Percentiles rank a stretch among this genome's conserved stretches.
These are phyloP conservation scores for Volvox africanus DNA, from an alignment of 139 green algal genomes.

Conservation along the genomic window DNA sequence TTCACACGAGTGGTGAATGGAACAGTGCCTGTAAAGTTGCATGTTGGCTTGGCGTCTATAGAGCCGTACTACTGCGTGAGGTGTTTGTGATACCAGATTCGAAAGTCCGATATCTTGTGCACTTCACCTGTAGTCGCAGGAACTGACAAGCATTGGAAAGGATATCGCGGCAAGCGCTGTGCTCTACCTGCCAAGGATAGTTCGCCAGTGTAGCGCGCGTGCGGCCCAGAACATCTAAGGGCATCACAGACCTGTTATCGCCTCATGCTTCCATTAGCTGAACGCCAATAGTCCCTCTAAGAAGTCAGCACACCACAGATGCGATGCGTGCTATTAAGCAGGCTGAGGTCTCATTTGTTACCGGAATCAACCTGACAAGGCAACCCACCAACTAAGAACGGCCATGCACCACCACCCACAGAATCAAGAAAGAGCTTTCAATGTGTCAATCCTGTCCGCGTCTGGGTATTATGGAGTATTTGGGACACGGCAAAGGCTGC, in stretches of 20 bases:
- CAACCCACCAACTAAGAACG: slow-evolving; percentile 66
- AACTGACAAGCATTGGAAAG: too few species aligned
- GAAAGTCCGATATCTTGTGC: too few species aligned
- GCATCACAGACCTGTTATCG: slow-evolving; percentile 99
- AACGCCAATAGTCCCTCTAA: slow-evolving; percentile 91
- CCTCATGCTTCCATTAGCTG: slow-evolving; percentile 97
- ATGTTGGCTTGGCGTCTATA: too few species aligned
- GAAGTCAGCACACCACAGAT: slow-evolving; percentile 70
- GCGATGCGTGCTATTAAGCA: slow-evolving; percentile 93
- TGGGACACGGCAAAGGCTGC: too few species aligned
- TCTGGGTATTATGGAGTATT: too few species aligned
- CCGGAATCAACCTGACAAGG: slow-evolving; percentile 97
- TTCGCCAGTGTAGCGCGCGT: slow-evolving; percentile 99
- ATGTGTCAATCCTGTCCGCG: slow-evolving; percentile 96
- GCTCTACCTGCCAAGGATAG: too few species aligned
- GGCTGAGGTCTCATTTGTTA: slow-evolving; percentile 98
- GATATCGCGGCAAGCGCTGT: too few species aligned
- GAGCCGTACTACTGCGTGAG: too few species aligned
- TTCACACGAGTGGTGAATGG: too few species aligned
- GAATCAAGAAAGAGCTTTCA: slow-evolving; percentile 97
- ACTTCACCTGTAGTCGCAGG: too few species aligned
- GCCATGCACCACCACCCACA: slow-evolving; percentile 81
- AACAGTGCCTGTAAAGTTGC: too few species aligned
- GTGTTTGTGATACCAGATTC: too few species aligned
- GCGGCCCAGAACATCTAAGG: slow-evolving; percentile 99